These are phyloP conservation scores for Amanita rubescens DNA, from an alignment of 768 basidiomycete species.

Conservation along the genomic window DNA sequence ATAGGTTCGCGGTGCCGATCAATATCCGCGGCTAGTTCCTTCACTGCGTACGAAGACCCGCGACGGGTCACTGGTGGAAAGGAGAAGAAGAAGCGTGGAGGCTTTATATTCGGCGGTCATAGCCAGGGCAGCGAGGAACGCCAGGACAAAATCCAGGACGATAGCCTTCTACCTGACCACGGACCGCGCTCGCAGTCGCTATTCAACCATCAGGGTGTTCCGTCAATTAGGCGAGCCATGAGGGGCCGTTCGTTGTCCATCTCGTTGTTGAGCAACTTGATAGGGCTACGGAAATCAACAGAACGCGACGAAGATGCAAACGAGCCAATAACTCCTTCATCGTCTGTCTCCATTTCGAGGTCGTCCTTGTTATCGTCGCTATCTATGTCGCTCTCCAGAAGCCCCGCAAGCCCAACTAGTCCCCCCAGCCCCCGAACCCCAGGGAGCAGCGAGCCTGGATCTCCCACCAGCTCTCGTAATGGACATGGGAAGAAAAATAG, in stretches of 20 bases:
- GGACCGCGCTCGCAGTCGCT: background rate
- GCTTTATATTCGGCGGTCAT: background rate
- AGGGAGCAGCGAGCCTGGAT: background rate
- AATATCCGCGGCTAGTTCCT: background rate
- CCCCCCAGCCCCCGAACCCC: background rate
- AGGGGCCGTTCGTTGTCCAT: constrained; percentile 2
- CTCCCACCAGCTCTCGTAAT: background rate
- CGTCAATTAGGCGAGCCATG: background rate
- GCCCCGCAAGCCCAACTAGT: background rate
- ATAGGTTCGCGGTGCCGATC: constrained; percentile 5
- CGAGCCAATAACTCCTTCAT: background rate
- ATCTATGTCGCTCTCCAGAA: background rate
- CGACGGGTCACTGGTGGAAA: background rate
- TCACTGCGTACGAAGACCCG: background rate
- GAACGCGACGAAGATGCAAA: background rate
- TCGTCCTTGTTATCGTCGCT: background rate
- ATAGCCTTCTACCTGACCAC: background rate
- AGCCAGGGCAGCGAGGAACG: background rate
- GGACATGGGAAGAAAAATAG: background rate
- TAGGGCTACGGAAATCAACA: background rate
- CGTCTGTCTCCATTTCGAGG: background rate
- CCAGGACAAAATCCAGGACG: background rate
- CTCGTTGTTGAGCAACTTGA: background rate
- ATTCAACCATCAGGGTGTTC: background rate
- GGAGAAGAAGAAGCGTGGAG: background rate